Evolutionary conservation across 2,329 filamentous ascomycete species (phyloP).

Genomic region (Ophiocordyceps sinensis): DNA sequence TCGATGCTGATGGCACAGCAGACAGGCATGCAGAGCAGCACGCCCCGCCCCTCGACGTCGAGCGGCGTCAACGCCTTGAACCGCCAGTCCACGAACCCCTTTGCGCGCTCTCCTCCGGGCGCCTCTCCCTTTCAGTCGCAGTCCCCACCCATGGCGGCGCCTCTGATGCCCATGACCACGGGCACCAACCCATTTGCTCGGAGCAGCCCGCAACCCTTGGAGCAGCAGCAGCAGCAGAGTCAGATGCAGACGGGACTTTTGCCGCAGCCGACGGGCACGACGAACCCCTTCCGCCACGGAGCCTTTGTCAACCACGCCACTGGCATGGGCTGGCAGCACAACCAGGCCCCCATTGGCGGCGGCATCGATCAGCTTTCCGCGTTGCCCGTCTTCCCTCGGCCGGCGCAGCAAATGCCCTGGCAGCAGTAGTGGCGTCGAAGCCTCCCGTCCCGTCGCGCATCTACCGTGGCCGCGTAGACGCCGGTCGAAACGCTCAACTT

Average conservation of each 20-base stretch:
- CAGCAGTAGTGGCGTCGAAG: constrained; percentile 25
- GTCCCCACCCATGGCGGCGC: constrained; percentile 10
- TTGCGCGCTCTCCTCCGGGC: constrained; percentile 50
- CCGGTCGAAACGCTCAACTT: too few relatives aligned
- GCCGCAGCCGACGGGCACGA: constrained; percentile 72
- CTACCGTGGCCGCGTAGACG: too few relatives aligned
- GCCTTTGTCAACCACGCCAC: constrained; percentile 81
- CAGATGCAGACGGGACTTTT: constrained; percentile 26
- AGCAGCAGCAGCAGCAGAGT: constrained; percentile 27
- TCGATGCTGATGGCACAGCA: constrained; percentile 60
- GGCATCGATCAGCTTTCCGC: constrained; percentile 67
- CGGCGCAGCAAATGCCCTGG: constrained; percentile 49
- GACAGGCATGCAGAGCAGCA: constrained; percentile 26
- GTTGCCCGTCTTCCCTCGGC: constrained; percentile 73
- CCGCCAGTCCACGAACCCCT: constrained; percentile 72
- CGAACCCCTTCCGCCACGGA: constrained; percentile 89
- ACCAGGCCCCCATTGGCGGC: constrained; percentile 66
- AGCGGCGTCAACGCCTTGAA: constrained; percentile 25
- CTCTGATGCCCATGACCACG: constrained; percentile 34
- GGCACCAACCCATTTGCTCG: constrained; percentile 46
- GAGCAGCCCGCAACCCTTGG: constrained; percentile 19
- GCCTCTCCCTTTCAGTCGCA: constrained; percentile 13
- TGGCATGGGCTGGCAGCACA: constrained; percentile 76
- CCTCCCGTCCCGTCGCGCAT: too few relatives aligned
- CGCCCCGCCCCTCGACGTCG: constrained; percentile 22